Conservation (phyloP, 1,139 yeast genomes). For the Debaryomyces sp. region DNA sequence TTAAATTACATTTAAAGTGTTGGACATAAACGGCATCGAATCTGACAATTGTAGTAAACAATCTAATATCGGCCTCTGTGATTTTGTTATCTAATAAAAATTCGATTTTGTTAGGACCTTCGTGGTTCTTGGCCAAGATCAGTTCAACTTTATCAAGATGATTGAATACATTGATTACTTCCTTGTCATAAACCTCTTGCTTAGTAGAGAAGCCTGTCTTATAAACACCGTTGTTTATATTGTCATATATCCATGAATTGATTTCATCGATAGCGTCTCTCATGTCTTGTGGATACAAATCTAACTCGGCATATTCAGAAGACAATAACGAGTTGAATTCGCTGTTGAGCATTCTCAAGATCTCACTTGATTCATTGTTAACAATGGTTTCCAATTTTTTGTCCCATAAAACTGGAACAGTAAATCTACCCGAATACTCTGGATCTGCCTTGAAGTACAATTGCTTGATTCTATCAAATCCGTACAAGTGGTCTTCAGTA, state of each 20-base stretch:
- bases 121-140: slow-evolving; percentile 53
- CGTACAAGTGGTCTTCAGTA: slow-evolving; percentile 68
- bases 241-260: slow-evolving; percentile 81
- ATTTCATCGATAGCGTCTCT: slow-evolving; percentile 67
- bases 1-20: slow-evolving; percentile 91
- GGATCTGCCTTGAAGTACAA: slow-evolving; percentile 77
- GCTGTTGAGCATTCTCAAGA: slow-evolving; percentile 78
- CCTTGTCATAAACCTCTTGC: slow-evolving; percentile 79
- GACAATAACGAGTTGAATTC: slow-evolving; percentile 62
- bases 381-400: slow-evolving; percentile 80
- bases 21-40: slow-evolving; percentile 92
- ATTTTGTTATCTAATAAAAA: slow-evolving; percentile 66
- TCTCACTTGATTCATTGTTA: slow-evolving; percentile 87
- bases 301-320: slow-evolving; percentile 50
- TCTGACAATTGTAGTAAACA: slow-evolving; percentile 74
- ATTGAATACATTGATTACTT: slow-evolving; percentile 65
- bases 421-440: slow-evolving; percentile 75
- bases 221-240: slow-evolving; percentile 92
- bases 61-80: slow-evolving; percentile 89
- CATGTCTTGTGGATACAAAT: slow-evolving; percentile 63
- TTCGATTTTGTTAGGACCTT: slow-evolving; percentile 31
- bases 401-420: slow-evolving; percentile 95
- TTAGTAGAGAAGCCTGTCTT: slow-evolving; percentile 88
- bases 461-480: slow-evolving; percentile 61
- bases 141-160: slow-evolving; percentile 77